phyloP scores from a whole-genome alignment of 768 basidiomycete species.

The Mycena olivaceomarginata region DNA sequence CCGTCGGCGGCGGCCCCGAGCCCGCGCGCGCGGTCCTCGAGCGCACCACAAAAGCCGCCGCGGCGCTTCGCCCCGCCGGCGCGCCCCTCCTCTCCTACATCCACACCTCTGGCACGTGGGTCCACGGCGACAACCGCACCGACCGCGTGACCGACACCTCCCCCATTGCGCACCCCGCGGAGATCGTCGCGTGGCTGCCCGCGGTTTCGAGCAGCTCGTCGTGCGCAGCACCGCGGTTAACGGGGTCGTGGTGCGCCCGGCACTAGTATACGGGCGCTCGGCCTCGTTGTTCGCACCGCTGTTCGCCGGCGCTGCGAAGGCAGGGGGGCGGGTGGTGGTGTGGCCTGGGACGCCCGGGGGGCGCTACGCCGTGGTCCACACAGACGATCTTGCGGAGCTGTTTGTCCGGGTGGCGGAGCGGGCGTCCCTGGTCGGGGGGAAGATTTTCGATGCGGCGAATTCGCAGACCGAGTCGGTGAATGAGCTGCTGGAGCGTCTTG shows the following conservation, averaged over 20 bases:
- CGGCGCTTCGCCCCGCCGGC: constrained; percentile 49
- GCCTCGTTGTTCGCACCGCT: constrained; percentile 58
- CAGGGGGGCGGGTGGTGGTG: constrained; percentile 50
- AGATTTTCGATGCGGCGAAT: constrained; percentile 64
- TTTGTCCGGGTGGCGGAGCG: constrained; percentile 63
- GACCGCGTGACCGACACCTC: constrained; percentile 52
- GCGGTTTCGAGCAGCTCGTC: constrained; percentile 56
- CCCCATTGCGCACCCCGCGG: constrained; percentile 48
- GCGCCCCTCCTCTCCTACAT: constrained; percentile 65
- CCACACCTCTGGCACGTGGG: constrained; percentile 67
- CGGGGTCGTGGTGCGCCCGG: constrained; percentile 67
- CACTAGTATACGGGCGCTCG: constrained; percentile 64
- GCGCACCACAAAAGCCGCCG: constrained; percentile 50
- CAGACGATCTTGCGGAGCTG: constrained; percentile 67
- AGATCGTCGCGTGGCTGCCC: constrained; percentile 57
- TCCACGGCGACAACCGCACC: constrained; percentile 60
- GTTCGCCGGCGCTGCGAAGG: constrained; percentile 52
- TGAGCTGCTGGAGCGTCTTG: constrained; percentile 61
- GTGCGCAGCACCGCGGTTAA: constrained; percentile 54
- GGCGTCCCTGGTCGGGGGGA: constrained; percentile 57
- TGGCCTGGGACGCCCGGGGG: constrained; percentile 42
- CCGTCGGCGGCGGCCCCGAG: constrained; percentile 44
- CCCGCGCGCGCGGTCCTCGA: constrained; percentile 47
- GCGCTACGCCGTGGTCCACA: constrained; percentile 58
- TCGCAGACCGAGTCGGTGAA: constrained; percentile 61